Evolutionary conservation across 768 basidiomycete species (phyloP).

Genomic region (Sutorius australiensis): DNA sequence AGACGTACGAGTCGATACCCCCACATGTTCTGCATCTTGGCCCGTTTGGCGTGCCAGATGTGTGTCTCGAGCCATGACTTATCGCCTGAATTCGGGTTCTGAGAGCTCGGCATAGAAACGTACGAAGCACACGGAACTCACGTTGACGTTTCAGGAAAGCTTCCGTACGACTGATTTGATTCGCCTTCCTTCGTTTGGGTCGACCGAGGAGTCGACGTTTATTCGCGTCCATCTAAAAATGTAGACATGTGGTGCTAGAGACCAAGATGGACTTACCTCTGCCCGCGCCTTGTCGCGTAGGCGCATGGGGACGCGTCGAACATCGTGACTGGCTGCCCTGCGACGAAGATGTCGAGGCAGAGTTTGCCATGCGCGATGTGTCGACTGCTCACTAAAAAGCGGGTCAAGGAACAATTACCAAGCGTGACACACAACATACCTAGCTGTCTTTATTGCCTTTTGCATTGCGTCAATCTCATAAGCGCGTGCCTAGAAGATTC

Average conservation of each 20-base stretch:
- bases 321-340: slow-evolving; percentile 92
- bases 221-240: slow-evolving; percentile 51
- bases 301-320: slow-evolving; percentile 82
- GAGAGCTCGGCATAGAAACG: neutral
- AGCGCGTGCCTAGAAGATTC: slow-evolving; percentile 59
- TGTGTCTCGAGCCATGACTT: slow-evolving; percentile 97
- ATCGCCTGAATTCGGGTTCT: slow-evolving; percentile 46
- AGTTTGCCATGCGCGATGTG: slow-evolving; percentile 87
- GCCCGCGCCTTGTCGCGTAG: slow-evolving; percentile 76
- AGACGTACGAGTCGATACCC: slow-evolving; percentile 75
- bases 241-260: slow-evolving; percentile 22
- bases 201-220: slow-evolving; percentile 40
- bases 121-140: slow-evolving; percentile 29
- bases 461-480: slow-evolving; percentile 94
- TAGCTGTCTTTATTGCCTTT: slow-evolving; percentile 74
- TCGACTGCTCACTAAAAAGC: slow-evolving; percentile 54
- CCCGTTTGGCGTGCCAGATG: slow-evolving; percentile 95
- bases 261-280: slow-evolving; percentile 54
- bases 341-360: slow-evolving; percentile 88
- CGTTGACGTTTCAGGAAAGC: slow-evolving; percentile 71
- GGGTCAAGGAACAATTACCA: neutral
- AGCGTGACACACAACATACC: slow-evolving; percentile 36
- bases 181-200: slow-evolving; percentile 64
- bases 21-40: slow-evolving; percentile 93
- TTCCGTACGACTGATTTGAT: slow-evolving; percentile 54